Evolutionary conservation across 73 alveolate species (phyloP).

Genomic region (Symbiodinium pilosum): DNA sequence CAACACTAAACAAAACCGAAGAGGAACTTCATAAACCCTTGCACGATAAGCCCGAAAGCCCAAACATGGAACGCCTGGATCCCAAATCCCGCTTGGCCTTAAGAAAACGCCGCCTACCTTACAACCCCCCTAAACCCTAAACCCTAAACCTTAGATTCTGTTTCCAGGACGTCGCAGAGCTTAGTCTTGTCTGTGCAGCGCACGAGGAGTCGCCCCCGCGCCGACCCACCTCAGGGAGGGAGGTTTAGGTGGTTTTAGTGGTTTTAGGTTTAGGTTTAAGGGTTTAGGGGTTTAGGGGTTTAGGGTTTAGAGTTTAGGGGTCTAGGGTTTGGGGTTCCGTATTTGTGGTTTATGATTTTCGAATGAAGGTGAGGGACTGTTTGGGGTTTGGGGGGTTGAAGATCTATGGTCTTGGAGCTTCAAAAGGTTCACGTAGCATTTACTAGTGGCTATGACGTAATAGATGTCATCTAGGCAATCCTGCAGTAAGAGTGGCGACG

Average conservation of each 20-base stretch:
- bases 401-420: too few relatives aligned
- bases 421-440: too few relatives aligned
- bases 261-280: not conserved
- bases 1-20: too few relatives aligned
- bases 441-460: too few relatives aligned
- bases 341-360: not conserved
- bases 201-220: constrained; percentile 40
- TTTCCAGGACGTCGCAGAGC: constrained; percentile 69
- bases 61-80: too few relatives aligned
- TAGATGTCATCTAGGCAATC: too few relatives aligned
- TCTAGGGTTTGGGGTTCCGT: not conserved
- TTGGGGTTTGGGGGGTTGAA: too few relatives aligned
- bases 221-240: not conserved
- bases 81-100: too few relatives aligned
- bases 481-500: too few relatives aligned
- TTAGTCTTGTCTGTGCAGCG: constrained; percentile 56
- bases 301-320: not conserved
- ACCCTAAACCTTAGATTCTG: not conserved
- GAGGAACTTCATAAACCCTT: too few relatives aligned
- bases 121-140: constrained; percentile 1
- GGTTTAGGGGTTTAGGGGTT: not conserved
- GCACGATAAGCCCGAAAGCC: too few relatives aligned
- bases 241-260: not conserved
- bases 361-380: not conserved
- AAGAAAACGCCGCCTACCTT: too few relatives aligned